Percentiles rank a stretch among this genome's conserved stretches.
These are phyloP conservation scores for Neurospora tetraspora DNA, from an alignment of 495 filamentous ascomycete genomes.

Conservation along the genomic window DNA sequence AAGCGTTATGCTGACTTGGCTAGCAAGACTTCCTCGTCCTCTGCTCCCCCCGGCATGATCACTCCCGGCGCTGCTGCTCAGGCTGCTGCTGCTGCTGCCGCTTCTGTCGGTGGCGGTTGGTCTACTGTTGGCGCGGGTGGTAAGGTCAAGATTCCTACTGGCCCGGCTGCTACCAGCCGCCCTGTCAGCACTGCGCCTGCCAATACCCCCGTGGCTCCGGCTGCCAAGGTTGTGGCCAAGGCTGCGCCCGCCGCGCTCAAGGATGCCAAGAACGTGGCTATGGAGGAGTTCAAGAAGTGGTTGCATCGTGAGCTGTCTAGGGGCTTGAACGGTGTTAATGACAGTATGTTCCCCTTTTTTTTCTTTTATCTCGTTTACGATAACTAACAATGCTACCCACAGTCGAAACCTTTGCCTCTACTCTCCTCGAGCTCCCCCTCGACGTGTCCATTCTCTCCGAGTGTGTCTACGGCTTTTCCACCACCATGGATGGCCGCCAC, in stretches of 20 bases:
- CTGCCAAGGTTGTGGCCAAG: constrained; percentile 28
- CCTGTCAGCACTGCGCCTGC: constrained; percentile 41
- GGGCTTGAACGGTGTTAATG: constrained; percentile 34
- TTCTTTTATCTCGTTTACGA: neutral
- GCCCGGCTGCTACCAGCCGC: constrained; percentile 46
- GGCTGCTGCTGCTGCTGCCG: constrained; percentile 19
- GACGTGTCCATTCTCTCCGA: constrained; percentile 79
- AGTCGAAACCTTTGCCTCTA: constrained; percentile 72
- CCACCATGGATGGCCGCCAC: constrained; percentile 79
- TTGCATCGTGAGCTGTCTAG: constrained; percentile 59
- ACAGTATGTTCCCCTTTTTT: constrained; percentile 30
- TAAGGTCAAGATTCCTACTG: constrained; percentile 68
- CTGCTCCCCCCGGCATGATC: constrained; percentile 8
- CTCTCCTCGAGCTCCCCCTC: constrained; percentile 61
- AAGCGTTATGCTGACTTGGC: constrained; percentile 97
- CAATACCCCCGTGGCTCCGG: constrained; percentile 17
- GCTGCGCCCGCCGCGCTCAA: constrained; percentile 20
- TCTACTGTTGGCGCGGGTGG: constrained; percentile 93
- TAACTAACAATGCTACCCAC: neutral
- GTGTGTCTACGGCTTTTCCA: constrained; percentile 73
- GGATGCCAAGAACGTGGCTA: constrained; percentile 45
- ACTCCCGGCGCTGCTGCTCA: constrained; percentile 3
- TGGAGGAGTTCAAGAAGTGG: constrained; percentile 93
- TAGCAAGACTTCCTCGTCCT: constrained; percentile 45
- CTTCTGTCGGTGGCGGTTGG: constrained; percentile 56